Conservation (phyloP, 106 monocot genomes). For the Platanthera zijinensis region DNA sequence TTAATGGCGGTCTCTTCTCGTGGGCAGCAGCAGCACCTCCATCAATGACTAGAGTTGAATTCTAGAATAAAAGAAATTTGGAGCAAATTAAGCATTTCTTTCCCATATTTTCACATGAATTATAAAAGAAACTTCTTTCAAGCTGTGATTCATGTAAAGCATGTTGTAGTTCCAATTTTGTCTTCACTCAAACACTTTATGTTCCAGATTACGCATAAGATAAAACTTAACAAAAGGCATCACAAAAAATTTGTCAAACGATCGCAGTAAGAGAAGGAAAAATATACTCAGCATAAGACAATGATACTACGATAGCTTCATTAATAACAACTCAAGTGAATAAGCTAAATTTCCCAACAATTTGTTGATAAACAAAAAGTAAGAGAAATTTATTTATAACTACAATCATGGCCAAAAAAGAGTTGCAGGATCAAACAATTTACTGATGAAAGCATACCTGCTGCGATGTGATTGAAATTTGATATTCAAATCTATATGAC, state of each 20-base stretch:
- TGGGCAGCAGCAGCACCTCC: too few species aligned
- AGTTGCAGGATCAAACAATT: not conserved
- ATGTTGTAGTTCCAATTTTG: constrained; percentile 71
- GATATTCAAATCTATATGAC: constrained; percentile 93
- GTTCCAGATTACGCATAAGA: not conserved
- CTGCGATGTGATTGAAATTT: constrained; percentile 98
- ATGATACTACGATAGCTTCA: not conserved
- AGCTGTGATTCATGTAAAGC: constrained; percentile 40
- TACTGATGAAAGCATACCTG: constrained; percentile 42
- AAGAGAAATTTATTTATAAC: not conserved
- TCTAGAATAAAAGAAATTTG: constrained; percentile 24
- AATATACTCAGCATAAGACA: not conserved
- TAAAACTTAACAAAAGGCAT: not conserved
- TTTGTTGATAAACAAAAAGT: not conserved
- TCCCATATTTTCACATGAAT: not conserved
- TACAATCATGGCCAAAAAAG: not conserved
- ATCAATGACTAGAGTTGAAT: constrained; percentile 79
- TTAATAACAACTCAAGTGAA: not conserved
- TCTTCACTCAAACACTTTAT: constrained; percentile 4
- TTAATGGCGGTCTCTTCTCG: too few species aligned
- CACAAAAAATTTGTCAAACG: not conserved
- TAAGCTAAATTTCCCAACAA: not conserved
- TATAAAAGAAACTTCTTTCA: not conserved
- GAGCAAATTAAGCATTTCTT: not conserved
- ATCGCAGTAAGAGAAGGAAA: not conserved